Evolutionary conservation across 2,329 filamentous ascomycete genomes (phyloP).

Genomic region (Pyrenophora graminea): DNA sequence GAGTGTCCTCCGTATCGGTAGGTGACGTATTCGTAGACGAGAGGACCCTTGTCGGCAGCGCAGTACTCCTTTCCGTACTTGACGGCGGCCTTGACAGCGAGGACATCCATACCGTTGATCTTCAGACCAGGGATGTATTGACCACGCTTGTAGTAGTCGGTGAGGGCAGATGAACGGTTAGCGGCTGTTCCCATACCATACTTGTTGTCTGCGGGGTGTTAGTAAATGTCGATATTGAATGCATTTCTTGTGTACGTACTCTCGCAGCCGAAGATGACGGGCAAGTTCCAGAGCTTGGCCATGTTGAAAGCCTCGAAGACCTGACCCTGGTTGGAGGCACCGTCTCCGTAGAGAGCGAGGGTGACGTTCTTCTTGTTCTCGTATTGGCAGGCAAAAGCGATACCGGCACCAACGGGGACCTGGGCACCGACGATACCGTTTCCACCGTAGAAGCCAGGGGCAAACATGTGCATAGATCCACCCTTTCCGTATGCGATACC

Average conservation of each 20-base stretch:
- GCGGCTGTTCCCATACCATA: conserved; percentile 99
- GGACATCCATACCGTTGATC: conserved; percentile 99
- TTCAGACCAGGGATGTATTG: conserved; percentile 99
- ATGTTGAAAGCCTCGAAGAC: conserved; percentile 99
- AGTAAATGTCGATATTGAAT: conserved; percentile 12
- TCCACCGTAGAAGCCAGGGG: conserved; percentile 95
- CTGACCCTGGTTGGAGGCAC: conserved; percentile 98
- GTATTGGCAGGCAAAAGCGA: conserved; percentile 98
- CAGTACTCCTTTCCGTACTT: conserved; percentile 92
- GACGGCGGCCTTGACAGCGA: conserved; percentile 95
- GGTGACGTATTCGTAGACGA: conserved; percentile 98
- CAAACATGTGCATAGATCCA: conserved; percentile 99
- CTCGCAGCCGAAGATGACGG: conserved; percentile 95
- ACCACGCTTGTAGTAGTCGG: conserved; percentile 99
- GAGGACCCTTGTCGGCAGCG: conserved; percentile 79
- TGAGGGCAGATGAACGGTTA: conserved; percentile 89
- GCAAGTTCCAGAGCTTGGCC: conserved; percentile 98
- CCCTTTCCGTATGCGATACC: conserved; percentile 99
- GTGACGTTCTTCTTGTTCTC: conserved; percentile 81
- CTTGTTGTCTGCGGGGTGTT: conserved; percentile 82
- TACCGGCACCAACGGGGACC: conserved; percentile 93
- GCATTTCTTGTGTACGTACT: conserved; percentile 64
- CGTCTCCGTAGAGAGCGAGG: conserved; percentile 93
- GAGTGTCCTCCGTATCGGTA: conserved; percentile 99
- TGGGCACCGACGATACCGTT: conserved; percentile 99